These are phyloP conservation scores for Lachnellula hyalina DNA, from an alignment of 2,329 filamentous ascomycete genomes.

Conservation along the genomic window DNA sequence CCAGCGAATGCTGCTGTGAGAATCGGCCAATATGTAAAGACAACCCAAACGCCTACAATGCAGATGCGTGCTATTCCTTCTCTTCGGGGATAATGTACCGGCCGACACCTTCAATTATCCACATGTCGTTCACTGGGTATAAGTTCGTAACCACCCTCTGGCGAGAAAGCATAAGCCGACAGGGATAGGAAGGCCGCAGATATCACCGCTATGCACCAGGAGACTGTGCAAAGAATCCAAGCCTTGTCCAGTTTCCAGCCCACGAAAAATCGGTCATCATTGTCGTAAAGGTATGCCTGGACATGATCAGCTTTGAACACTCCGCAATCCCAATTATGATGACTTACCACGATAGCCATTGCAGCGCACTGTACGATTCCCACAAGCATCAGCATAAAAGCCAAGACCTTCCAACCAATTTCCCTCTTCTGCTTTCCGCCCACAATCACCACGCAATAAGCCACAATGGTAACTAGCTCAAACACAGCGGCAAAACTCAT, in stretches of 20 bases:
- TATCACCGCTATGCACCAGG: slow-evolving; percentile 48
- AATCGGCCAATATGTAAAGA: neutral
- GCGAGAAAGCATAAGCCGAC: slow-evolving; percentile 65
- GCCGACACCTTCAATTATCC: neutral
- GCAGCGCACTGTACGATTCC: slow-evolving; percentile 66
- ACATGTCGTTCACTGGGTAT: slow-evolving; percentile 43
- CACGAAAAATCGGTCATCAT: slow-evolving; percentile 76
- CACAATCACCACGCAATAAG: slow-evolving; percentile 69
- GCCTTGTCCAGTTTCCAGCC: slow-evolving; percentile 78
- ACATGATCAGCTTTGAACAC: slow-evolving; percentile 3
- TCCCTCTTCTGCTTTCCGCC: slow-evolving; percentile 78
- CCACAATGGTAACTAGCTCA: slow-evolving; percentile 73
- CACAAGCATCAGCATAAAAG: slow-evolving; percentile 58
- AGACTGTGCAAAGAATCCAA: slow-evolving; percentile 64
- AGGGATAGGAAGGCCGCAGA: slow-evolving; percentile 54
- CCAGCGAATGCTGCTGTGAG: neutral
- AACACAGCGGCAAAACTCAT: slow-evolving; percentile 81
- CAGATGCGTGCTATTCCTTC: neutral
- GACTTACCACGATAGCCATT: slow-evolving; percentile 77
- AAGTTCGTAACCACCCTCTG: slow-evolving; percentile 82
- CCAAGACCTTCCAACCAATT: slow-evolving; percentile 74
- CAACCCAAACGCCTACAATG: neutral
- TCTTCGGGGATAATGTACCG: neutral
- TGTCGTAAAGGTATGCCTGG: slow-evolving; percentile 76
- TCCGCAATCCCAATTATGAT: neutral